Percentiles rank a stretch among this genome's conserved stretches.
Conservation (phyloP, 805 yeast genomes). For the Hyphopichia homilentoma region DNA sequence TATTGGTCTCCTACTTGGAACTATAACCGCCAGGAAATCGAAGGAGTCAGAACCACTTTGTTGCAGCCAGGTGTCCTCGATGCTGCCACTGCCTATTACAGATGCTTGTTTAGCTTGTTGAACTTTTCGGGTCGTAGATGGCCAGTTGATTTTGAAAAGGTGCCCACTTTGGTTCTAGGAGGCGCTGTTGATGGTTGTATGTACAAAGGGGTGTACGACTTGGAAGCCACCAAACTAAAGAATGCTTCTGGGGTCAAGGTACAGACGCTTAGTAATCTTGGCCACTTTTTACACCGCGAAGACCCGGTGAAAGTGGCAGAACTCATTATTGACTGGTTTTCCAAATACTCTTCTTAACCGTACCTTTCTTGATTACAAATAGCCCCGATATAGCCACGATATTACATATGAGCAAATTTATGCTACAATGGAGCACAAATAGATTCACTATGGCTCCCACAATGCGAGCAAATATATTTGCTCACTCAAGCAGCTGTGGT, state of each 20-base stretch:
- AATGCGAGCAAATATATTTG: no score
- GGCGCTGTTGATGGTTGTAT: slow-evolving; percentile 41
- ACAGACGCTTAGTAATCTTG: slow-evolving; percentile 22
- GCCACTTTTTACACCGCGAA: slow-evolving; percentile 41
- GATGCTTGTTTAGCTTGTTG: slow-evolving; percentile 26
- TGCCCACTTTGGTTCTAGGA: slow-evolving; percentile 33
- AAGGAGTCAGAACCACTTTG: slow-evolving; percentile 25
- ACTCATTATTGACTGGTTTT: slow-evolving; percentile 26
- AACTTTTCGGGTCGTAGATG: no score
- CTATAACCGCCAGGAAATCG: slow-evolving; percentile 21
- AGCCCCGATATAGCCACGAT: neutral
- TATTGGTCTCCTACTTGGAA: slow-evolving; percentile 41
- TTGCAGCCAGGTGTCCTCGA: slow-evolving; percentile 22
- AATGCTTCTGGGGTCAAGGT: slow-evolving; percentile 16
- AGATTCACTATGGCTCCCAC: no score
- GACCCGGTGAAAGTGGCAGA: slow-evolving; percentile 26
- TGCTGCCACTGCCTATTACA: slow-evolving; percentile 36
- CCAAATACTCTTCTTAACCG: slow-evolving; percentile 9
- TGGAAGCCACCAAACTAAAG: slow-evolving; percentile 17
- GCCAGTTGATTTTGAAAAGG: slow-evolving; percentile 18
- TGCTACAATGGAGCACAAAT: no score
- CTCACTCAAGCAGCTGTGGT: no score
- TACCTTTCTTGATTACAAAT: no score
- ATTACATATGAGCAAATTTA: neutral
- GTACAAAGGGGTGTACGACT: slow-evolving; percentile 21